These are phyloP conservation scores for Trametes punicea DNA, from an alignment of 768 basidiomycete species.

Conservation along the genomic window DNA sequence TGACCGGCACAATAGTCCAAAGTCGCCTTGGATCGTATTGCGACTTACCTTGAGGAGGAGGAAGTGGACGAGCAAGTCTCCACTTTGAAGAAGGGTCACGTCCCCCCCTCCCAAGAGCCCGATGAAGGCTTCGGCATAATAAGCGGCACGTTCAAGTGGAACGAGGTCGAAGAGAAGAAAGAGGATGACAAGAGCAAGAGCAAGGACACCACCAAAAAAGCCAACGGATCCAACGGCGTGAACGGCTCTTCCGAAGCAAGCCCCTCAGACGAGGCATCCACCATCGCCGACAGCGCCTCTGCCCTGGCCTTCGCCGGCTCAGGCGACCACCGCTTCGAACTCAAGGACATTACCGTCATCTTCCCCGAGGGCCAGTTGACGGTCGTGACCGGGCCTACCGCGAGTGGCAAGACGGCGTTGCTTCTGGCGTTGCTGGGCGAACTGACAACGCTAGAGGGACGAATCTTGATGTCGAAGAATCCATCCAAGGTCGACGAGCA, in stretches of 20 bases:
- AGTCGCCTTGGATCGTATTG: constrained; percentile 59
- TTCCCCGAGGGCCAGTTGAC: constrained; percentile 75
- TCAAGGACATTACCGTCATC: constrained; percentile 59
- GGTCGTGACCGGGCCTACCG: constrained; percentile 75
- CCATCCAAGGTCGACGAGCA: constrained; percentile 53
- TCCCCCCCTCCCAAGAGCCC: constrained; percentile 24
- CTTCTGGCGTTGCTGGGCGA: constrained; percentile 74
- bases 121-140: constrained; percentile 45
- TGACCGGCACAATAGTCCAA: constrained; percentile 36
- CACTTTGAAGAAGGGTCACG: constrained; percentile 41
- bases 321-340: constrained; percentile 55
- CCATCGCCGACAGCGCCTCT: constrained; percentile 21
- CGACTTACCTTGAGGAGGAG: constrained; percentile 57
- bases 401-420: constrained; percentile 79
- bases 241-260: not conserved
- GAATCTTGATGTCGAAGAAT: constrained; percentile 66
- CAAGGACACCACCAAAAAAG: constrained; percentile 15
- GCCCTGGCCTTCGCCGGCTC: constrained; percentile 21
- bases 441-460: constrained; percentile 55
- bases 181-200: constrained; percentile 26
- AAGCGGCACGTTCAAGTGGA: constrained; percentile 56
- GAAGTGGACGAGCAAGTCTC: constrained; percentile 62
- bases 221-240: constrained; percentile 16
- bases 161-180: constrained; percentile 41
- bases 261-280: constrained; percentile 3